phyloP scores from a whole-genome alignment of 78 protist genomes.

The Isochrysis galbana region DNA sequence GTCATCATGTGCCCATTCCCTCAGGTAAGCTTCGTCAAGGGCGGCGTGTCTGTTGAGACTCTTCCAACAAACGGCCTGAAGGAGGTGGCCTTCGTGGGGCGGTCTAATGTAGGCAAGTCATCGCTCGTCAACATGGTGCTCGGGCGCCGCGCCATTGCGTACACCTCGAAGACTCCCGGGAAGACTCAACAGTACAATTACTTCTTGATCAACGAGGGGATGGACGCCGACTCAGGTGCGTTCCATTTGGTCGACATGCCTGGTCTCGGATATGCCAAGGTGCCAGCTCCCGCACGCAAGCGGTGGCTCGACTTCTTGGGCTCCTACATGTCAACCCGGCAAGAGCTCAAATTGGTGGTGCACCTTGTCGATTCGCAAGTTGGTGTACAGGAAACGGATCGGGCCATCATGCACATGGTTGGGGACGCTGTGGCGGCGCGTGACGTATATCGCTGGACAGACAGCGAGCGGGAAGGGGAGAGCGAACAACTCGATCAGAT shows the following conservation, averaged over 20 bases:
- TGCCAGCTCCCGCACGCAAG: background rate
- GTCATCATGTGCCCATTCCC: no score
- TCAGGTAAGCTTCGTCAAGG: background rate
- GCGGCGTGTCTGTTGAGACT: background rate
- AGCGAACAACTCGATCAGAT: background rate
- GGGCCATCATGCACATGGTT: background rate
- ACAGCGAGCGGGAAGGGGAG: background rate
- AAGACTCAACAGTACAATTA: conserved; percentile 26
- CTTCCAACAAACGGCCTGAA: background rate
- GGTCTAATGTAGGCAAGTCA: conserved; percentile 9
- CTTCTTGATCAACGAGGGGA: background rate
- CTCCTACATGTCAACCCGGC: background rate
- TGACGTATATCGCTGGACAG: background rate
- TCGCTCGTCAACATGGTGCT: conserved; percentile 18
- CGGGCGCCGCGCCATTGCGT: background rate
- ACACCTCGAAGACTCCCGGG: conserved; percentile 10
- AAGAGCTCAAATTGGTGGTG: background rate
- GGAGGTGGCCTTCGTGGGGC: background rate
- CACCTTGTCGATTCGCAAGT: background rate
- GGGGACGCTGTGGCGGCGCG: background rate
- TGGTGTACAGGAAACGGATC: background rate
- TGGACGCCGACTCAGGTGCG: background rate
- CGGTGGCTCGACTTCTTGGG: background rate
- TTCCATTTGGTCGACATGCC: conserved; percentile 10
- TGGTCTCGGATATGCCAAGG: conserved; percentile 1